Percentiles rank a stretch among this genome's conserved stretches.
phyloP scores from a whole-genome alignment of 1,284 basidiomycete species.

The Acaromyces ingoldii region DNA sequence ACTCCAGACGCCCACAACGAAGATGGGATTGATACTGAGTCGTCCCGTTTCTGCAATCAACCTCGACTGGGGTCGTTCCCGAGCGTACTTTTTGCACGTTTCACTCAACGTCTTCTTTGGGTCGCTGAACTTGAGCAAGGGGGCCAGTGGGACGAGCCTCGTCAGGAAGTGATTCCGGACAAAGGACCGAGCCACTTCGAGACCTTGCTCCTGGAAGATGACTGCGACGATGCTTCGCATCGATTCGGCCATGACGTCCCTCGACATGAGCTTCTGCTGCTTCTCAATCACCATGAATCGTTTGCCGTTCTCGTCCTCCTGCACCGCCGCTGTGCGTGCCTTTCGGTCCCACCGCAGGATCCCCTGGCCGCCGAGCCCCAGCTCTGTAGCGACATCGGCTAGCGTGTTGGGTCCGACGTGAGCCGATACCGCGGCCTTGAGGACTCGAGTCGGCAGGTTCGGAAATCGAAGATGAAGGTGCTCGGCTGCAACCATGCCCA shows the following conservation, averaged over 20 bases:
- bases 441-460: conserved; percentile 79
- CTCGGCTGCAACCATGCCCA: conserved; percentile 87
- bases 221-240: conserved; percentile 57
- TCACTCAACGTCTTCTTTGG: conserved; percentile 51
- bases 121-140: conserved; percentile 73
- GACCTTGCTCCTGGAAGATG: conserved; percentile 55
- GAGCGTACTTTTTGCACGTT: conserved; percentile 47
- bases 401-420: conserved; percentile 82
- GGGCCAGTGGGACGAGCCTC: conserved; percentile 59
- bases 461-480: conserved; percentile 77
- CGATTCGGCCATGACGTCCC: conserved; percentile 50
- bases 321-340: conserved; percentile 2
- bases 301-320: neutral
- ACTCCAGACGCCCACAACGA: conserved; percentile 88
- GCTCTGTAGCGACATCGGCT: conserved; percentile 69
- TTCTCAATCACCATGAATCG: conserved; percentile 8
- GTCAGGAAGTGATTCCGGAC: conserved; percentile 29
- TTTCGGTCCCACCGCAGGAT: conserved; percentile 40
- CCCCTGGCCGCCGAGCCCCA: conserved; percentile 41
- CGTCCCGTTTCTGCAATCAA: conserved; percentile 88
- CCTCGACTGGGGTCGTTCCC: conserved; percentile 54
- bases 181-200: conserved; percentile 24
- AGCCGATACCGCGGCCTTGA: conserved; percentile 83
- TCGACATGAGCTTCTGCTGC: conserved; percentile 17
- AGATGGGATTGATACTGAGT: conserved; percentile 79